Conservation (phyloP, 768 basidiomycete genomes). For the Tephrocybe sp. region DNA sequence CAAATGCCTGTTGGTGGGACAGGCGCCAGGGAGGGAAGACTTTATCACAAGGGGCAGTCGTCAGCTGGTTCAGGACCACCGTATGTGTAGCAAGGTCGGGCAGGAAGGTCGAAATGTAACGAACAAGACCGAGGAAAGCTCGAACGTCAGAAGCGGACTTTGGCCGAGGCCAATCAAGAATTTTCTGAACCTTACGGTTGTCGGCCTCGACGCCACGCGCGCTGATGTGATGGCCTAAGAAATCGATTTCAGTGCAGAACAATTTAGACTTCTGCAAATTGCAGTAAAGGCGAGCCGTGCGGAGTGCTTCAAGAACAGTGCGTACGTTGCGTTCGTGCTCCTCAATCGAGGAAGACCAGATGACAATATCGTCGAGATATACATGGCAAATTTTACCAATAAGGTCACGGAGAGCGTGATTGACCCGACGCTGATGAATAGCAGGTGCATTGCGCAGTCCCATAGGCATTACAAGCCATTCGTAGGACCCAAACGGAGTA, state of each 20-base stretch:
- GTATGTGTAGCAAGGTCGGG: neutral
- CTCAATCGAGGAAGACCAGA: slow-evolving; percentile 35
- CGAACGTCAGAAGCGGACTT: neutral
- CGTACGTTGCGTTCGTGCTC: slow-evolving; percentile 28
- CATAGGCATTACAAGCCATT: slow-evolving; percentile 41
- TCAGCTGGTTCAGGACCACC: neutral
- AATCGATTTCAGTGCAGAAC: neutral
- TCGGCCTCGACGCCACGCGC: neutral
- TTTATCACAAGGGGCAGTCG: neutral
- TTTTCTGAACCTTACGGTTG: neutral
- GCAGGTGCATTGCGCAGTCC: slow-evolving; percentile 32
- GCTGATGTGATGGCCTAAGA: neutral
- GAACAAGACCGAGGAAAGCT: neutral
- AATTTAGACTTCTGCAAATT: neutral
- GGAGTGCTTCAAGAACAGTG: slow-evolving; percentile 18
- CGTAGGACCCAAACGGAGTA: slow-evolving; percentile 35
- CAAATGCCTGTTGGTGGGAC: neutral
- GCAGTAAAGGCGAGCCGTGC: neutral
- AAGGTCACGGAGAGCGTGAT: slow-evolving; percentile 22
- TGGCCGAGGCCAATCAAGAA: neutral
- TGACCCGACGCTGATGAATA: slow-evolving; percentile 32
- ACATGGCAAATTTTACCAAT: slow-evolving; percentile 41
- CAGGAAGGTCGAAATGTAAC: neutral
- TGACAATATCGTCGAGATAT: slow-evolving; percentile 44
- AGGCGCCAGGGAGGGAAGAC: no score